Base-by-base conservation (phyloP, 2,329 filamentous ascomycete species). In the Mycogone perniciosa region DNA sequence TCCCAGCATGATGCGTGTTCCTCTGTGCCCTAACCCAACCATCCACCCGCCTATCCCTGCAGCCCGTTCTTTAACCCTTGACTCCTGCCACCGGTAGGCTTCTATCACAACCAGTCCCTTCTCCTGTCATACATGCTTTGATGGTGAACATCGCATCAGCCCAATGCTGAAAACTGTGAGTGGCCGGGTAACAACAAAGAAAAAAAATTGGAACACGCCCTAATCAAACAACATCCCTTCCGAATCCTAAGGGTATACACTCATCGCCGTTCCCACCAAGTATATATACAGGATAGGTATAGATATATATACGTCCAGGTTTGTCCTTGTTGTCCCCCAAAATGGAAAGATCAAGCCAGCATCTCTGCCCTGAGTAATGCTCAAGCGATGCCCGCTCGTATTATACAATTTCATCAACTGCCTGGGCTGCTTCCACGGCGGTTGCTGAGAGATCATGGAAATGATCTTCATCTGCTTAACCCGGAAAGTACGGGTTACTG, bases 221-320 rank as follows among this genome's bases (percentile, higher is more conserved):
- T 51, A 50, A 30, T 44, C 49, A 38, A 48, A 48, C 43, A 51
- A 26, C 34, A 11, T 33, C 42, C 29, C 49, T 41, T 20, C 20
- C 20, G 31, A 33, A 42, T 49, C 48, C 51, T 35, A 53, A 50
- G 52, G 46, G 39, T 55, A 53, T 47, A 47, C 45, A 46, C 39
- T 44, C 31, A 44, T 53, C 47, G 48, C 43, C 47, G 4, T 31
- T 46, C n/a, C 40, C 42, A 20, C 48, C 39, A 33, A 46, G 43
- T 53, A 49, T 53, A 53, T 53, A 53, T 39, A 33, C 44, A 33
- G 38, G 35, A 37, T 54, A 49, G 40, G 53, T 44, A 52, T 54
- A 54, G 41, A 56, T 35, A 42, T 53, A 54, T 47, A 45, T 44
- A 39, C 44, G 37, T 46, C 33, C 44, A 37, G 27, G 42, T 27